Evolutionary conservation across 257 asterid species (phyloP), one percentile per base, ranked within the genome.

Genomic region (Solanum chaucha): DNA sequence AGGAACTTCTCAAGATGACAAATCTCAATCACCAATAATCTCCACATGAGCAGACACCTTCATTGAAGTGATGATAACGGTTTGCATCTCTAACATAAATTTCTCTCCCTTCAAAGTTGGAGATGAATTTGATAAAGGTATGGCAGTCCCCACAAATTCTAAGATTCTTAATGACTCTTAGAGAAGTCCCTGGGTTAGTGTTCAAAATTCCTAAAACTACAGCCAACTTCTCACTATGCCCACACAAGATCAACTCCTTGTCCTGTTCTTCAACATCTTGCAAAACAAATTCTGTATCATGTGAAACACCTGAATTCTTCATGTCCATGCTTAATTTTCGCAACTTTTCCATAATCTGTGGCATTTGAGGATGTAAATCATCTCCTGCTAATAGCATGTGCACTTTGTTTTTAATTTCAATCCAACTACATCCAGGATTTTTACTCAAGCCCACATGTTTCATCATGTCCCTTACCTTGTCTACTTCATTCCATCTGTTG

Each of bases 201-300:
- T 94, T 95, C 89, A 94, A 84, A 41, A 95, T 89, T 77, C 98
- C 99, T 81, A 96, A 92, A 88, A 94, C 94, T 30, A 96, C 98
- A 80, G 99, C 98, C 89, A 94, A 90, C 92, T 96, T 96, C 93
- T 96, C 99, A 51, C 99, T 95, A 74, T 95, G 99, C 20, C 99
- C 98, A 86, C 98, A 95, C 85, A 96, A 92, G 88, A 94, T 95
- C 83, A 93, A 92, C 90, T 96, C 99, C 90, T 94, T 95, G 86
- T 96, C 99, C 90, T 96, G 97, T 88, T 96, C 98, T 91, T 96
- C 99, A 83, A 95, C 99, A 87, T 96, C 98, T 89, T 96, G 99
- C 85, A 96, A 86, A 84, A 95, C 99, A 88, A 90, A 92, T 88
- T 93, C 92, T 0, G 95, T 94, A 85, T 91, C 87, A 9, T 95